These are phyloP conservation scores for Eucalyptus dawsonii DNA, from an alignment of 345 rosid species.

Conservation along the genomic window DNA sequence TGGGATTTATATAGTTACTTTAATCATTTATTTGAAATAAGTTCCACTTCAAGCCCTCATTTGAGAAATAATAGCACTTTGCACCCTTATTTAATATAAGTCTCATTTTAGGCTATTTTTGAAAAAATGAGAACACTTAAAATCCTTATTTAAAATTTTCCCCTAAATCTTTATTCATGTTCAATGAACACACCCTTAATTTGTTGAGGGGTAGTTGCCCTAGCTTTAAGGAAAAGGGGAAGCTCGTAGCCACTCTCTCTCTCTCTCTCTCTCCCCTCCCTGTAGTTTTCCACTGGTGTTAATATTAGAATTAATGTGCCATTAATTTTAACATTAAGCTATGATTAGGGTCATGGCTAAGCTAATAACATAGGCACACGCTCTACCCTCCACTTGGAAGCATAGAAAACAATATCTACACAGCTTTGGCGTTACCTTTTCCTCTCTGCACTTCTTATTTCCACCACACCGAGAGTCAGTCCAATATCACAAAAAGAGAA, in stretches of 20 bases:
- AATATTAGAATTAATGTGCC: neutral
- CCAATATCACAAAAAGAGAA: neutral
- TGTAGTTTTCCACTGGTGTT: neutral
- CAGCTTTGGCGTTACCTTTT: slow-evolving; percentile 12
- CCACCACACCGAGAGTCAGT: slow-evolving; percentile 6
- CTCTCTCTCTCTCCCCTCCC: too few relatives aligned
- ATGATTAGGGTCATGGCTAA: neutral
- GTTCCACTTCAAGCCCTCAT: too few relatives aligned
- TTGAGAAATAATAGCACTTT: too few relatives aligned
- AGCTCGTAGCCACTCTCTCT: neutral
- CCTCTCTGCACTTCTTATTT: slow-evolving; percentile 6
- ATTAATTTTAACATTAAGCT: neutral
- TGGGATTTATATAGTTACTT: too few relatives aligned
- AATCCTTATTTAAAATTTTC: too few relatives aligned
- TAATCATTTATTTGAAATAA: too few relatives aligned
- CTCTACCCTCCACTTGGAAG: slow-evolving; percentile 3
- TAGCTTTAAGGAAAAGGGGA: neutral
- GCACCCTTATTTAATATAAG: too few relatives aligned
- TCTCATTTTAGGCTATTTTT: too few relatives aligned
- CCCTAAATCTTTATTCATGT: neutral
- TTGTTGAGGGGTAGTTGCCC: neutral
- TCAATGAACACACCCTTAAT: neutral
- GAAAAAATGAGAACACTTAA: too few relatives aligned
- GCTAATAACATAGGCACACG: neutral
- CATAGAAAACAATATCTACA: slow-evolving; percentile 31